Evolutionary conservation across 768 basidiomycete genomes (phyloP), one percentile per base, ranked within the genome.

Genomic region (Agrocybe chaxingu): DNA sequence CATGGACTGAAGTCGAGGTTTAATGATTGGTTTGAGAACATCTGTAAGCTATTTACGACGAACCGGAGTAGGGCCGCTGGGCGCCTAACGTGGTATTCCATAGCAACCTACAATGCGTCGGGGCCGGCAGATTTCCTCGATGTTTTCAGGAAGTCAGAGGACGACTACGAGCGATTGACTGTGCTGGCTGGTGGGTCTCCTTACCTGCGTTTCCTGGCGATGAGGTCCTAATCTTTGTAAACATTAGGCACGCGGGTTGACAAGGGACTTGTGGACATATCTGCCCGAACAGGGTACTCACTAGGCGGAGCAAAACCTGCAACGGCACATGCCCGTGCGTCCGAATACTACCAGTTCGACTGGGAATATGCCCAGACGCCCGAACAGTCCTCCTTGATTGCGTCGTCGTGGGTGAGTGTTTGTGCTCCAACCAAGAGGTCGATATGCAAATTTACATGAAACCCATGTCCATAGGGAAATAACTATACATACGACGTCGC

Each of bases 341-440:
- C 79, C 3, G 82, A 86, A 60, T 87, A 87, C 58, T 84, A 70
- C 50, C 65, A 76, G 50, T 73, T 71, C 50, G 73, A 74, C 57
- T 73, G 70, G 69, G 80, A 83, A 55, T 82, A 77, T 57, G 78
- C 72, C 35, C 76, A 86, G 58, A 73, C 79, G 3, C 85, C 85
- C 1, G 82, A 83, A 31, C 74, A 84, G 60, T 80, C 78, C 0
- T 85, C 84, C 0, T 78, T 78, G 70, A 67, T 86, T 16, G 81
- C 82, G n/a, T 76, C 81, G 4, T 73, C 82, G 16, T 81, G 81
- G 83, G 85, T 83, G 64, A 44, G 47, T 24, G 7, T 7, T 18
- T 6, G 16, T 10, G 9, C 42, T 34, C 18, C 24, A 5, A 39
- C 29, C 30, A 3, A 9, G n/a, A 19, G 10, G 12, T 18, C 10